These are phyloP conservation scores for Clavispora asparagi DNA, from an alignment of 805 yeast genomes.

Conservation along the genomic window DNA sequence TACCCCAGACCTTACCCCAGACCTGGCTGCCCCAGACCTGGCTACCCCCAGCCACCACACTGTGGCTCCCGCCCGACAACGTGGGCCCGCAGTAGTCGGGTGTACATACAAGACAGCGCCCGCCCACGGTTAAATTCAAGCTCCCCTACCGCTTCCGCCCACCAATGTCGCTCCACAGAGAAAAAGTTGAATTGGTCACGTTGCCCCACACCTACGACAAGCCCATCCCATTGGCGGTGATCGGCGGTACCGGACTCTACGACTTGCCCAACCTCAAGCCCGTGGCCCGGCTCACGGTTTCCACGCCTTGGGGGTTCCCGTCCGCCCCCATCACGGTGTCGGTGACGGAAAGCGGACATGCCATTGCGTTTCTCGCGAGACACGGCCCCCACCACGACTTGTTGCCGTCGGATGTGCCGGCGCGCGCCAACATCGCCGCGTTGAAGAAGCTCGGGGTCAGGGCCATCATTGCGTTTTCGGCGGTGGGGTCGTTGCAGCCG, in stretches of 20 bases:
- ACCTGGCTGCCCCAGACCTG: no score
- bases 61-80: no score
- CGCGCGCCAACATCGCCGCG: conserved; percentile 93
- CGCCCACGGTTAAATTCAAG: background rate
- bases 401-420: conserved; percentile 89
- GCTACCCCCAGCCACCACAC: no score
- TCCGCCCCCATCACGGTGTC: conserved; percentile 91
- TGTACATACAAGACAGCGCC: background rate
- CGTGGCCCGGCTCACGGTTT: conserved; percentile 73
- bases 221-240: conserved; percentile 78
- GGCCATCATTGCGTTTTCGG: conserved; percentile 87
- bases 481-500: conserved; percentile 91
- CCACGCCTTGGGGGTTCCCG: conserved; percentile 98
- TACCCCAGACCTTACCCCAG: no score
- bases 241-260: conserved; percentile 98
- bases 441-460: conserved; percentile 81
- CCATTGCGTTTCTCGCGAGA: conserved; percentile 90
- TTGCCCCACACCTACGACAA: conserved; percentile 54
- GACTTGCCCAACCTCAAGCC: conserved; percentile 76
- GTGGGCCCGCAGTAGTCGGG: no score
- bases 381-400: conserved; percentile 89
- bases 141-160: background rate
- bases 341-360: conserved; percentile 68
- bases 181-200: conserved; percentile 17
- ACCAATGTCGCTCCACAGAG: conserved; percentile 35